Percentiles rank a stretch among this genome's conserved stretches.
Evolutionary conservation across 2,329 filamentous ascomycete species (phyloP).

Genomic region (Amphichorda felina): DNA sequence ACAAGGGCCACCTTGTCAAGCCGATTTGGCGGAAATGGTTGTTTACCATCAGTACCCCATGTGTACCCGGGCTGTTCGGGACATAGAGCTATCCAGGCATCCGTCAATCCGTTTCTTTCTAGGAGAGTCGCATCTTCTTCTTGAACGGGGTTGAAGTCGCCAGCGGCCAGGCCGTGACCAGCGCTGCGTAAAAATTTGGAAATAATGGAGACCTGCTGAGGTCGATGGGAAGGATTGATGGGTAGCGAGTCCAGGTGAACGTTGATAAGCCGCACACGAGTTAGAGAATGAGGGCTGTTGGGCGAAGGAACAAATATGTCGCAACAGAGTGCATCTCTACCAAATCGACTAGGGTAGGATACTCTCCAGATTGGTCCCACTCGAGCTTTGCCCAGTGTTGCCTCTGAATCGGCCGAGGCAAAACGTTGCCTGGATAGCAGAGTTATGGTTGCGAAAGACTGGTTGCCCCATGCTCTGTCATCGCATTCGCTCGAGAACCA

Average conservation of each 20-base stretch:
- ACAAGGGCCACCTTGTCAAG: constrained; percentile 23
- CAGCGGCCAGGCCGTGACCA: constrained; percentile 20
- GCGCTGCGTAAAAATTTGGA: constrained; percentile 12
- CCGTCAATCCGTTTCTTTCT: constrained; percentile 16
- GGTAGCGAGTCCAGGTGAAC: constrained; percentile 25
- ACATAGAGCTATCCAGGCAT: constrained; percentile 19
- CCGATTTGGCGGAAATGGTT: constrained; percentile 17
- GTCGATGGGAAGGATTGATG: constrained; percentile 14
- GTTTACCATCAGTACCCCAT: constrained; percentile 21
- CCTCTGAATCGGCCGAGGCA: not conserved
- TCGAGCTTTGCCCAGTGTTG: not conserved
- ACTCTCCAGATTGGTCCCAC: constrained; percentile 19
- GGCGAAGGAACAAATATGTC: constrained; percentile 11
- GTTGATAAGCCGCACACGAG: constrained; percentile 19
- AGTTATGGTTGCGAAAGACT: constrained; percentile 14
- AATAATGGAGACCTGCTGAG: constrained; percentile 15
- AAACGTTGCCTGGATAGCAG: constrained; percentile 16
- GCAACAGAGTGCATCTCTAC: constrained; percentile 21
- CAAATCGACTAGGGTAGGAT: constrained; percentile 16
- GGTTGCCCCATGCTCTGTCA: constrained; percentile 8
- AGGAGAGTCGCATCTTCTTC: constrained; percentile 19
- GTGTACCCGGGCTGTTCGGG: constrained; percentile 19
- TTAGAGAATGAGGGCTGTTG: not conserved
- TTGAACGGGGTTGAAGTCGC: constrained; percentile 26
- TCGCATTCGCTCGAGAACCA: constrained; percentile 20